Evolutionary conservation across 805 yeast genomes (phyloP).

Genomic region (Wickerhamomyces strasburgensis): DNA sequence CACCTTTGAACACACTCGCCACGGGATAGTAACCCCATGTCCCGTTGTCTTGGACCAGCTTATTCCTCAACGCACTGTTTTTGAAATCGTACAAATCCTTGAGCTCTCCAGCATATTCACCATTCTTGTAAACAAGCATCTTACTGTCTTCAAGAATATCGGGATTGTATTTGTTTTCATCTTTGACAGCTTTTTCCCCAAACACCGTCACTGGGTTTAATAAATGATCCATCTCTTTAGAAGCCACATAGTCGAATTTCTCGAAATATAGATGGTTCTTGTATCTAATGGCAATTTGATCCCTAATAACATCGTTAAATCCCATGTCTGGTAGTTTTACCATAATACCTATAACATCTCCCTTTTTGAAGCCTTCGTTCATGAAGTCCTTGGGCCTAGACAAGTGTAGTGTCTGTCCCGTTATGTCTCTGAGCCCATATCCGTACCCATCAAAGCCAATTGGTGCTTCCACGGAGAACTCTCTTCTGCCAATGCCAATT

Average conservation of each 20-base stretch:
- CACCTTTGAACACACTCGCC: slow-evolving; percentile 75
- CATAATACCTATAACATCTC: slow-evolving; percentile 80
- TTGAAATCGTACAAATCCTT: slow-evolving; percentile 69
- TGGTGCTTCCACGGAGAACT: slow-evolving; percentile 89
- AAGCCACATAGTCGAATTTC: slow-evolving; percentile 70
- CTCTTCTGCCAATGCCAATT: slow-evolving; percentile 78
- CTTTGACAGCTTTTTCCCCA: slow-evolving; percentile 62
- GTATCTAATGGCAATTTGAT: slow-evolving; percentile 82
- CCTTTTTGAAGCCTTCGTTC: slow-evolving; percentile 54
- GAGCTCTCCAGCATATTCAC: slow-evolving; percentile 57
- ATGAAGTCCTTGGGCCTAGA: slow-evolving; percentile 60
- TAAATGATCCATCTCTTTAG: slow-evolving; percentile 68
- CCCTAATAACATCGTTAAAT: slow-evolving; percentile 56
- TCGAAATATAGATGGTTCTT: slow-evolving; percentile 77
- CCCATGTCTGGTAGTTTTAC: slow-evolving; percentile 58
- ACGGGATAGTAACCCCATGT: slow-evolving; percentile 88
- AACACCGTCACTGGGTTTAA: slow-evolving; percentile 66
- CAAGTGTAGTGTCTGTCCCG: slow-evolving; percentile 70
- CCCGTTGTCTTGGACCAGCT: slow-evolving; percentile 67
- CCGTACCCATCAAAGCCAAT: slow-evolving; percentile 95
- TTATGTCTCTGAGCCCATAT: slow-evolving; percentile 79
- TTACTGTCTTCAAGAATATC: slow-evolving; percentile 53
- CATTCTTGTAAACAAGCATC: slow-evolving; percentile 73
- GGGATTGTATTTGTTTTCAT: slow-evolving; percentile 39
- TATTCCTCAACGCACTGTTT: slow-evolving; percentile 45